Evolutionary conservation across 768 basidiomycete genomes (phyloP), one percentile per base, ranked within the genome.

Genomic region (Tephrocybe sp.): DNA sequence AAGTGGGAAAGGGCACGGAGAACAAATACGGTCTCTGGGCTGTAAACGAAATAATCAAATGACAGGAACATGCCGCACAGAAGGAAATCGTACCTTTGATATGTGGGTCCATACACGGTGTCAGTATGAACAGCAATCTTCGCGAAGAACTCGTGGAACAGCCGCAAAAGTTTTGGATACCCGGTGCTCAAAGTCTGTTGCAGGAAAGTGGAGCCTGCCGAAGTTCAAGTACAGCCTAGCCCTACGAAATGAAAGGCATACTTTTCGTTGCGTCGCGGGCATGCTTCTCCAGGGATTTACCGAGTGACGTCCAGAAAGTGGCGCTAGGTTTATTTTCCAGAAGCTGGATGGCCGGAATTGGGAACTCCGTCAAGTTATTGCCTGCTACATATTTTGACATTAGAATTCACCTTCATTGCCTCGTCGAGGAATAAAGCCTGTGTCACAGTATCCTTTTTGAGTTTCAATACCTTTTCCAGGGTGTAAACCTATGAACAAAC

Each of bases 91-190:
- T 43, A 90, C 92, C 91, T 93, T 69, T 99, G 97, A 42, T 88
- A 79, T 0, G 81, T 76, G 44, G 86, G 82, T 0, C 83, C 86
- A 64, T 98, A 98, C 5, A 90, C 73, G 0, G 97, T 98, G 61
- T 98, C 96, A 1, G 97, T 97, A 63, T 98, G 91, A 9, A 96
- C 88, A 2, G 92, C 85, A 44, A 98, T 92, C 65, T 94, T 94
- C 25, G 88, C 84, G 64, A 99, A 99, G 70, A 99, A 97, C 32
- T 94, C 93, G 47, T 99, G 97, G 69, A 99, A 95, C 2, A 98
- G 77, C 9, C 97, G 81, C 8, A 99, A 66, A 2, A 99, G 74
- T 41, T 82, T 81, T 3, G 95, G 92, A 68, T 98, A 98, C 15
- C 90, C 89, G 2, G 83, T 74, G 56, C 86, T 85, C 32, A 99